A percentile compares a stretch with the other conserved stretches of the same genome.
Conservation (phyloP, 345 rosid genomes). For the Brassica carinata region DNA sequence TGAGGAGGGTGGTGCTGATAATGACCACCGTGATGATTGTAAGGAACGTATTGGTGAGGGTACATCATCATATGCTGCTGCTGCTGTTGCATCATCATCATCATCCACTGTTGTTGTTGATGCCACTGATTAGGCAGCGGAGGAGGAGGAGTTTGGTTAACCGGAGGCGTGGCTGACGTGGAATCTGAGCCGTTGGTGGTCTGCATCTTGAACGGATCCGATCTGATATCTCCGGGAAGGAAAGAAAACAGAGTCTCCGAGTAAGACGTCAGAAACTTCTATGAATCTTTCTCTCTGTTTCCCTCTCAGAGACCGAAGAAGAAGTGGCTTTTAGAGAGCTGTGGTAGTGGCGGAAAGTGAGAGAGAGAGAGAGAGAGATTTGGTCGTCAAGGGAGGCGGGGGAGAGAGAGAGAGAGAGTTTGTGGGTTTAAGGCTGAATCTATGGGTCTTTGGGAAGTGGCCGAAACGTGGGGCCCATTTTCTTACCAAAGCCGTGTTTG, state of each 20-base stretch:
- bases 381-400: constrained; percentile 21
- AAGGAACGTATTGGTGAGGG: constrained; percentile 60
- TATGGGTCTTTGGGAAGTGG: constrained; percentile 34
- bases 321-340: constrained; percentile 12
- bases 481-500: constrained; percentile 27
- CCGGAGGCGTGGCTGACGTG: constrained; percentile 45
- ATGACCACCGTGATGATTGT: constrained; percentile 33
- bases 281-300: constrained; percentile 1
- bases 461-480: constrained; percentile 43
- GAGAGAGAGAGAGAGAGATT: constrained; percentile 9
- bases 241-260: too few relatives aligned
- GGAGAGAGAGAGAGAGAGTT: constrained; percentile 19
- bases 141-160: constrained; percentile 39
- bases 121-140: constrained; percentile 44
- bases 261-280: background rate
- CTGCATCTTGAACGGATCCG: constrained; percentile 50
- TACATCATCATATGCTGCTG: constrained; percentile 90
- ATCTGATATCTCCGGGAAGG: constrained; percentile 13
- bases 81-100: constrained; percentile 64
- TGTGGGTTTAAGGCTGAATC: constrained; percentile 37
- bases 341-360: constrained; percentile 8
- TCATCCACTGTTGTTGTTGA: constrained; percentile 56
- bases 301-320: background rate
- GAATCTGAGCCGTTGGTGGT: constrained; percentile 59
- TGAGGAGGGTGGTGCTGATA: constrained; percentile 32